Evolutionary conservation across 75 land plant genomes (phyloP).

Genomic region (Pinus tabuliformis): DNA sequence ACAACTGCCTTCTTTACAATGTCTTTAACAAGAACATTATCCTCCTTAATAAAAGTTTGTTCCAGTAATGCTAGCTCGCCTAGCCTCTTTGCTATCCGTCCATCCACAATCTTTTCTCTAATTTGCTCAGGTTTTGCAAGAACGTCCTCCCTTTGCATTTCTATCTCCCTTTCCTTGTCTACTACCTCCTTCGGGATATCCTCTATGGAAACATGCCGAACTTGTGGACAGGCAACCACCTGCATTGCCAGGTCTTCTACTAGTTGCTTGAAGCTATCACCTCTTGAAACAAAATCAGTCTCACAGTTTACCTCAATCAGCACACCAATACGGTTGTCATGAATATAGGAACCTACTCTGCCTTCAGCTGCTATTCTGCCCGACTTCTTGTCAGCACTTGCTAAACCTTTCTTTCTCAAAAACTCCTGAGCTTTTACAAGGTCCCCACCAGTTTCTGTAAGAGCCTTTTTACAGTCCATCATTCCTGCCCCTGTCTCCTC

Average conservation of each 20-base stretch:
- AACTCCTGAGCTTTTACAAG: constrained; percentile 83
- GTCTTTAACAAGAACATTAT: constrained; percentile 75
- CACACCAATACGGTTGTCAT: constrained; percentile 86
- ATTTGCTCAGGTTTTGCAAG: constrained; percentile 81
- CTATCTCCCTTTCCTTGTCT: constrained; percentile 79
- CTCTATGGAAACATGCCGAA: constrained; percentile 69
- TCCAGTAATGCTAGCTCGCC: constrained; percentile 83
- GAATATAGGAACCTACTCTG: constrained; percentile 81
- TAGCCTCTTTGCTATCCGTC: constrained; percentile 79
- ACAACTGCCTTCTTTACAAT: constrained; percentile 87
- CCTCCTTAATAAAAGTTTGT: constrained; percentile 88
- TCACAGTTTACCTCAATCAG: constrained; percentile 91
- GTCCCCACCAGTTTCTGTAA: constrained; percentile 79
- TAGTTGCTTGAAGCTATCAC: constrained; percentile 76
- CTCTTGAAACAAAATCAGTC: constrained; percentile 92
- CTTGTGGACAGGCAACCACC: constrained; percentile 89
- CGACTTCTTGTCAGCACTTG: constrained; percentile 91
- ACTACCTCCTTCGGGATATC: constrained; percentile 74
- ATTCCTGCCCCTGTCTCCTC: constrained; percentile 99
- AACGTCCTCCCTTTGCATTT: constrained; percentile 89
- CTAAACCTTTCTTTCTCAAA: constrained; percentile 88
- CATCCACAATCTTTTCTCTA: constrained; percentile 92
- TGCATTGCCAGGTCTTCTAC: constrained; percentile 96
- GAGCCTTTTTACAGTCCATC: constrained; percentile 99
- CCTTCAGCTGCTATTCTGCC: constrained; percentile 89